Percentiles rank a stretch among this genome's conserved stretches.
Evolutionary conservation across 257 asterid species (phyloP).

Genomic region (Ballota nigra): DNA sequence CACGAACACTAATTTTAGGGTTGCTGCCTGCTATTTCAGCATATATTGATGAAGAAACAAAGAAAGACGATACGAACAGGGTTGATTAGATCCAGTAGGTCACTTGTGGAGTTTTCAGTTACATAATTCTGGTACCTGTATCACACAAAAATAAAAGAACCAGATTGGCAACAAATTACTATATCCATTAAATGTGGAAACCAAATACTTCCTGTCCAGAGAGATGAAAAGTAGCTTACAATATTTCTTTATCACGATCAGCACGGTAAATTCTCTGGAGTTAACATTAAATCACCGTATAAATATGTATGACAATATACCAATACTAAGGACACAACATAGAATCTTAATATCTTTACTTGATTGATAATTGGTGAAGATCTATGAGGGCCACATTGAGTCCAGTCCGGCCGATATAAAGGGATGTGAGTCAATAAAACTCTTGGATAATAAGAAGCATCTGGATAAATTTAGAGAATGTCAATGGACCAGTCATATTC

Average conservation of each 20-base stretch:
- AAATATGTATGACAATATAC: background rate
- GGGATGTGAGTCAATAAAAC: slow-evolving; percentile 93
- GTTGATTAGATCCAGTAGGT: slow-evolving; percentile 57
- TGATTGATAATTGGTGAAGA: slow-evolving; percentile 78
- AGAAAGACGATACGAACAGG: slow-evolving; percentile 63
- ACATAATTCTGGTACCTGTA: slow-evolving; percentile 88
- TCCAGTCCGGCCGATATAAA: slow-evolving; percentile 70
- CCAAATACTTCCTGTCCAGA: slow-evolving; percentile 4
- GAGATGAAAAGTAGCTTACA: slow-evolving; percentile 47
- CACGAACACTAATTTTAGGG: background rate
- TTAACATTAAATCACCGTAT: slow-evolving; percentile 1
- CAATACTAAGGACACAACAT: background rate
- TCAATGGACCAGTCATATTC: slow-evolving; percentile 7
- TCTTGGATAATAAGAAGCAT: slow-evolving; percentile 47
- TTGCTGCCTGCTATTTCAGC: slow-evolving; percentile 4
- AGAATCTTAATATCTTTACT: slow-evolving; percentile 36
- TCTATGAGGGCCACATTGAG: slow-evolving; percentile 83
- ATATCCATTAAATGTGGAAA: background rate
- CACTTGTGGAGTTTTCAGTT: slow-evolving; percentile 48
- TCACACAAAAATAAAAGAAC: slow-evolving; percentile 20
- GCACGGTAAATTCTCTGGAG: slow-evolving; percentile 67
- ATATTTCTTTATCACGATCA: slow-evolving; percentile 48
- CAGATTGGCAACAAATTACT: background rate
- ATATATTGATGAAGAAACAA: slow-evolving; percentile 20
- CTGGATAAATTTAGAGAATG: slow-evolving; percentile 37